A percentile compares a stretch with the other conserved stretches of the same genome.
phyloP scores from a whole-genome alignment of 2,329 filamentous ascomycete species.

The Pseudogymnoascus sp. region DNA sequence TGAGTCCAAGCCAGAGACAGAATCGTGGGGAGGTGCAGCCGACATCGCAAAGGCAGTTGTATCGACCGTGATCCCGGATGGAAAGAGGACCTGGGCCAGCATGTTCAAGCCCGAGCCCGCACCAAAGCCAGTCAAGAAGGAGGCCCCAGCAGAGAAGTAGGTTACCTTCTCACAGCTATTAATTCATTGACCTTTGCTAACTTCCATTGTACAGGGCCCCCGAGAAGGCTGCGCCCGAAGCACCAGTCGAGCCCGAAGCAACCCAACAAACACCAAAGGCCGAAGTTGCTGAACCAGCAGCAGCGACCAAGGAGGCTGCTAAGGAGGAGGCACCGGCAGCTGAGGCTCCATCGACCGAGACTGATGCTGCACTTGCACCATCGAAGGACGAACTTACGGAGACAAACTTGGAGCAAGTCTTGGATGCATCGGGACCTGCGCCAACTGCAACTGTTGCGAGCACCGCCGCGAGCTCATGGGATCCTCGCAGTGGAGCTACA shows the following conservation, averaged over 20 bases:
- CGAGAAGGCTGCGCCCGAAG: conserved; percentile 22
- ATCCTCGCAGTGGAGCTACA: conserved; percentile 53
- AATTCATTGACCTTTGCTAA: neutral
- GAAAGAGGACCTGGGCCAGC: conserved; percentile 63
- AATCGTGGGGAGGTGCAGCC: conserved; percentile 28
- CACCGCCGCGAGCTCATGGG: conserved; percentile 79
- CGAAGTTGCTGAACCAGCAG: conserved; percentile 33
- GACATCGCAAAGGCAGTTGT: conserved; percentile 31
- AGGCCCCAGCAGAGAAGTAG: conserved; percentile 31
- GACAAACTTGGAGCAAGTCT: conserved; percentile 85
- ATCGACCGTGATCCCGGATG: conserved; percentile 31
- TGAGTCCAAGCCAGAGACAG: conserved; percentile 29
- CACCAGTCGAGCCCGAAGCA: conserved; percentile 39
- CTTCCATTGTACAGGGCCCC: neutral
- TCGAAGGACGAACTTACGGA: conserved; percentile 80
- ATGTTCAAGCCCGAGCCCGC: conserved; percentile 56
- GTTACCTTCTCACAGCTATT: neutral
- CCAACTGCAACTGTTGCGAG: conserved; percentile 79
- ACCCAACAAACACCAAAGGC: conserved; percentile 26
- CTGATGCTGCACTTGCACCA: conserved; percentile 52
- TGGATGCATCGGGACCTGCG: conserved; percentile 68
- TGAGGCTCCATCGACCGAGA: conserved; percentile 19
- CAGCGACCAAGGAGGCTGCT: neutral
- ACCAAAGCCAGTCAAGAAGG: conserved; percentile 40
- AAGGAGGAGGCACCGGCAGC: conserved; percentile 14